These are phyloP conservation scores for Aspergillus sclerotioniger DNA, from an alignment of 495 filamentous ascomycete species.

Conservation along the genomic window DNA sequence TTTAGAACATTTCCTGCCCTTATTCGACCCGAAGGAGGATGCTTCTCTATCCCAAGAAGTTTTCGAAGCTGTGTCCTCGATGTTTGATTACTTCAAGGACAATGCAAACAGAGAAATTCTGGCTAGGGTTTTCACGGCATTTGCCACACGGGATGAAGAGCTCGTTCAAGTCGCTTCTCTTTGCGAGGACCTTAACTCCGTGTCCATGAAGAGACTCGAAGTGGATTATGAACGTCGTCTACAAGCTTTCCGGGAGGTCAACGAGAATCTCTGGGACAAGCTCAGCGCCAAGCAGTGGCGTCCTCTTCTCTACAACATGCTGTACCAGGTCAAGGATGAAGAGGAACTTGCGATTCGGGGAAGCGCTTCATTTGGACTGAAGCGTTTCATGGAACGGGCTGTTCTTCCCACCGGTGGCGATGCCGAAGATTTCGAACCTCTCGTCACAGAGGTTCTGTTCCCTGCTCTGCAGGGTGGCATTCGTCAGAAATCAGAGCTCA, in stretches of 20 bases:
- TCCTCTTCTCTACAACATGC: slow-evolving; percentile 86
- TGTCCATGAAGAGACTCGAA: slow-evolving; percentile 62
- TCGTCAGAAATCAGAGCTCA: slow-evolving; percentile 74
- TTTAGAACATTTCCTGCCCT: slow-evolving; percentile 69
- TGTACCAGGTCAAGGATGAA: slow-evolving; percentile 81
- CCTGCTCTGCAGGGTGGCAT: slow-evolving; percentile 74
- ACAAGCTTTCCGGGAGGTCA: slow-evolving; percentile 72
- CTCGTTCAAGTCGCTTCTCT: slow-evolving; percentile 64
- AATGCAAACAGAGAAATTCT: slow-evolving; percentile 67
- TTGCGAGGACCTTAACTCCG: slow-evolving; percentile 79
- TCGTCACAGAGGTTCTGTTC: slow-evolving; percentile 63
- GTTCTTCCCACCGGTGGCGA: slow-evolving; percentile 34
- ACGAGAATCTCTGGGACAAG: slow-evolving; percentile 46
- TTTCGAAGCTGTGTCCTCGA: slow-evolving; percentile 65
- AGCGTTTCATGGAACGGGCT: slow-evolving; percentile 70
- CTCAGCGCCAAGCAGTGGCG: slow-evolving; percentile 80
- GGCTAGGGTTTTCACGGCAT: slow-evolving; percentile 65
- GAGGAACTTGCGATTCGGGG: slow-evolving; percentile 86
- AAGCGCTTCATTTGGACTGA: slow-evolving; percentile 77
- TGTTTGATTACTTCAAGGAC: slow-evolving; percentile 87
- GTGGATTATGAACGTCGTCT: slow-evolving; percentile 83
- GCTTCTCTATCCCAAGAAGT: slow-evolving; percentile 40
- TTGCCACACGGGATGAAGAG: slow-evolving; percentile 60
- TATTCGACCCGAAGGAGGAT: slow-evolving; percentile 54
- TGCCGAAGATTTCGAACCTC: slow-evolving; percentile 41